Evolutionary conservation across 73 alveolate genomes (phyloP).

Genomic region (Paramecium octaurelia): DNA sequence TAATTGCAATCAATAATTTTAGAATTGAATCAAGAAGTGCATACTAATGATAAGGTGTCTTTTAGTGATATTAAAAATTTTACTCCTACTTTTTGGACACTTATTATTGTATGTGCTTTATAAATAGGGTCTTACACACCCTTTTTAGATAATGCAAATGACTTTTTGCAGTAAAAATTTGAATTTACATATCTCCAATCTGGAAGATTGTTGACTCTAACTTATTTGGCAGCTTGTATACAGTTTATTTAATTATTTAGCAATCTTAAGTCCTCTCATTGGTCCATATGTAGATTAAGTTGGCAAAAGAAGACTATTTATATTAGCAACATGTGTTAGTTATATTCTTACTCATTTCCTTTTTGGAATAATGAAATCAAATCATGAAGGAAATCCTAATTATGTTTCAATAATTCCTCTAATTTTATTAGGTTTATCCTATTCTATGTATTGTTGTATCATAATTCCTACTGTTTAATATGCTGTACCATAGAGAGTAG

Average conservation of each 20-base stretch:
- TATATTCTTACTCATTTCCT: neutral
- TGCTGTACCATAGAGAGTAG: neutral
- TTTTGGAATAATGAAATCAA: neutral
- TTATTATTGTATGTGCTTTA: neutral
- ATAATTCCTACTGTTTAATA: constrained; percentile 7
- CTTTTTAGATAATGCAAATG: constrained; percentile 46
- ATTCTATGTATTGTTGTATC: constrained; percentile 2
- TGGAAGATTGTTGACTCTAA: neutral
- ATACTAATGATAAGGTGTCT: neutral
- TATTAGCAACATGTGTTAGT: neutral
- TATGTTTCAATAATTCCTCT: neutral
- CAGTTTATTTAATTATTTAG: neutral
- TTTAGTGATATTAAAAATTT: constrained; percentile 26
- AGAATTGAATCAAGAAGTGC: neutral
- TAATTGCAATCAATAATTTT: neutral
- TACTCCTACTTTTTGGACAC: constrained; percentile 1
- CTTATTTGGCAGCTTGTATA: neutral
- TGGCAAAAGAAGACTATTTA: neutral
- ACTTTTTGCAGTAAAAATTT: neutral
- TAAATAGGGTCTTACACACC: neutral
- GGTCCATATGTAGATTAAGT: neutral
- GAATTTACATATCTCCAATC: neutral
- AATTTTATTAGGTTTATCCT: neutral
- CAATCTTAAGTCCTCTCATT: neutral
- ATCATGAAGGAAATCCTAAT: neutral